Percentiles rank a stretch among this genome's conserved stretches.
Evolutionary conservation across 2,329 filamentous ascomycete genomes (phyloP).

Genomic region (Epichloe uncinata): DNA sequence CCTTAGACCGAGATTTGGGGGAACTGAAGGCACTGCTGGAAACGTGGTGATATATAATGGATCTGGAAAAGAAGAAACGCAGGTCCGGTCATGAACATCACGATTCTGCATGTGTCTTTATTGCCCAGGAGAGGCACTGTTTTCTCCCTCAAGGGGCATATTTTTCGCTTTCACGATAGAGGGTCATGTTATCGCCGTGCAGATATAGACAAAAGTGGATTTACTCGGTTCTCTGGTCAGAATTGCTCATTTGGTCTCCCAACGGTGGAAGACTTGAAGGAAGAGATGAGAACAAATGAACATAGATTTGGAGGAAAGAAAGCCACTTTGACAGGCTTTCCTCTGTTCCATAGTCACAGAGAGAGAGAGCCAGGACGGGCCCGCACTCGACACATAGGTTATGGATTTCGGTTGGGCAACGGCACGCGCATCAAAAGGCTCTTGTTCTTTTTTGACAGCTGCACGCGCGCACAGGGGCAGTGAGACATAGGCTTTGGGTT

Average conservation of each 20-base stretch:
- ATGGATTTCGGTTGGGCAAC: slow-evolving; percentile 23
- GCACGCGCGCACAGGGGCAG: slow-evolving; percentile 2
- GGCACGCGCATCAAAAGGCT: slow-evolving; percentile 16
- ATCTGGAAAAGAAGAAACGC: slow-evolving; percentile 14
- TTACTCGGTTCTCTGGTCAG: slow-evolving; percentile 44
- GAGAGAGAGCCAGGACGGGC: slow-evolving; percentile 22
- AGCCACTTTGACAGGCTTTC: slow-evolving; percentile 20
- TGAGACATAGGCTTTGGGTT: background rate
- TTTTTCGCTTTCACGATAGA: slow-evolving; percentile 30
- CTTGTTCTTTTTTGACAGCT: slow-evolving; percentile 15
- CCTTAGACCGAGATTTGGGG: slow-evolving; percentile 29
- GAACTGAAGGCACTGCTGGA: slow-evolving; percentile 25
- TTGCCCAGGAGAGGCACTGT: slow-evolving; percentile 23
- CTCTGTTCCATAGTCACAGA: slow-evolving; percentile 18
- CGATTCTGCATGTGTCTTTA: slow-evolving; percentile 23
- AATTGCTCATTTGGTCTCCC: slow-evolving; percentile 21
- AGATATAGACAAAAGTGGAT: slow-evolving; percentile 54
- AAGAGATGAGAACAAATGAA: slow-evolving; percentile 17
- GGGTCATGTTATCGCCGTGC: slow-evolving; percentile 32
- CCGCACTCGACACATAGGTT: slow-evolving; percentile 23
- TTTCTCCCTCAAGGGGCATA: slow-evolving; percentile 19
- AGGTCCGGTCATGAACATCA: slow-evolving; percentile 17
- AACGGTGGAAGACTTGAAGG: slow-evolving; percentile 16
- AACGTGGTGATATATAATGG: slow-evolving; percentile 19
- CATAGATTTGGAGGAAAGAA: slow-evolving; percentile 19